Conservation (phyloP, 1,284 basidiomycete species). For the Microbotryum violaceum region DNA sequence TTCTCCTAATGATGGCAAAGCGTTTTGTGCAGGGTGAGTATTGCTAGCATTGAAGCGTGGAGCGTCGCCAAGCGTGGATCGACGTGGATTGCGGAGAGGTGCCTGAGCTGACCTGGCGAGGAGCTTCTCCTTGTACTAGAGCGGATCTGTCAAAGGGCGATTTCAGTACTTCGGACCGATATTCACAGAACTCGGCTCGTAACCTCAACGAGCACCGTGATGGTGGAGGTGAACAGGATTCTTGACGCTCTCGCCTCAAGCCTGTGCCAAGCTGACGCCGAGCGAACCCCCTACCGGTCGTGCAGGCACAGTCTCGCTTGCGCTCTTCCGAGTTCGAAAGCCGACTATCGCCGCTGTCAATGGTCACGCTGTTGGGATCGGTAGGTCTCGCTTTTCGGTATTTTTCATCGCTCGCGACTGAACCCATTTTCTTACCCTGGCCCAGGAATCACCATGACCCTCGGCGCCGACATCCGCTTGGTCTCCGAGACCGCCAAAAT, state of each 20-base stretch:
- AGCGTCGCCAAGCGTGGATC: neutral
- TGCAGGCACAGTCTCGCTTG: constrained; percentile 3
- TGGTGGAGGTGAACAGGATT: too few relatives aligned
- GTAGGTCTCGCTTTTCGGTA: neutral
- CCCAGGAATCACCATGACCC: constrained; percentile 15
- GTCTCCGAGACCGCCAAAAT: constrained; percentile 11
- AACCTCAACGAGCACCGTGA: constrained; percentile 2
- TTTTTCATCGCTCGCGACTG: neutral
- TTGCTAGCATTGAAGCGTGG: neutral
- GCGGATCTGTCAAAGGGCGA: constrained; percentile 7
- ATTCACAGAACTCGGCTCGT: neutral
- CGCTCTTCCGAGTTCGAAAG: constrained; percentile 2
- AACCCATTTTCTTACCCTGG: neutral
- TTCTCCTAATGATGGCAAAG: constrained; percentile 1
- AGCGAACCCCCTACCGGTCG: neutral
- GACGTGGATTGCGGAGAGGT: neutral
- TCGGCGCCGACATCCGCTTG: constrained; percentile 10
- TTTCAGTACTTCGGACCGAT: neutral
- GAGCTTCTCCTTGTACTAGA: neutral
- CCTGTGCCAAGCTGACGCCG: neutral
- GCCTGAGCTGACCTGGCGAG: neutral
- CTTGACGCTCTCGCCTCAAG: neutral
- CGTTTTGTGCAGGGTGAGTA: constrained; percentile 12
- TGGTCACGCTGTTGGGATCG: constrained; percentile 16
- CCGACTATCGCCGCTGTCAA: constrained; percentile 18